Evolutionary conservation across 345 rosid species (phyloP), one percentile per base, ranked within the genome.

Genomic region (Noccaea caerulescens): DNA sequence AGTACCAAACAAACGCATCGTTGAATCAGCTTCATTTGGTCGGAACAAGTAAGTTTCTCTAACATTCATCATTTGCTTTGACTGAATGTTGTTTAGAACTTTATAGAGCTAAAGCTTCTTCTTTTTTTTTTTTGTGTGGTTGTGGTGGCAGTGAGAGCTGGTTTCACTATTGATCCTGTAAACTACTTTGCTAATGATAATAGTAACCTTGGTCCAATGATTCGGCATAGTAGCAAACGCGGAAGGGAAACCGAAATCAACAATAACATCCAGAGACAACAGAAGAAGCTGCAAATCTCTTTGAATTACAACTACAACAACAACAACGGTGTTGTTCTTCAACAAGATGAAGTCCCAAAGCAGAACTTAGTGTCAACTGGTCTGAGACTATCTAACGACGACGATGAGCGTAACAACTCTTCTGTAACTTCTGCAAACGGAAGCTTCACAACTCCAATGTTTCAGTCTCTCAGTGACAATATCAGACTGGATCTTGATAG

Each of bases 311-410:
- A 73, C 37, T 39, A 73, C 45, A 58, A 73, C 66, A 72, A 56
- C 66, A 72, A 56, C 65, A 50, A n/a, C 52, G 77, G 74, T 58
- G 50, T 75, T 20, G 73, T 80, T 76, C 3, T 27, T 27, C 30
- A 27, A 27, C 84, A 79, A 72, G 89, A 90, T 63, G 89, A 86
- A 65, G 85, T 75, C 61, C 84, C 80, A 11, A 84, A 81, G 56
- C 86, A 84, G 33, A 86, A 85, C 72, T 62, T 83, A 14, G 90
- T 92, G 16, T 89, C 96, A 46, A 92, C 98, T 51, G 98, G 98
- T 46, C 77, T 92, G 73, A 84, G 92, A 75, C 82, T 92, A 11
- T 91, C 97, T 4, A 82, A 81, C 69, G 93, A 91, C 46, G 90
- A 88, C 32, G 94, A 90, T 76, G 93, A 92, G 47, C 92, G 69